phyloP scores from a whole-genome alignment of 257 asterid species.

The Fraxinus americana region DNA sequence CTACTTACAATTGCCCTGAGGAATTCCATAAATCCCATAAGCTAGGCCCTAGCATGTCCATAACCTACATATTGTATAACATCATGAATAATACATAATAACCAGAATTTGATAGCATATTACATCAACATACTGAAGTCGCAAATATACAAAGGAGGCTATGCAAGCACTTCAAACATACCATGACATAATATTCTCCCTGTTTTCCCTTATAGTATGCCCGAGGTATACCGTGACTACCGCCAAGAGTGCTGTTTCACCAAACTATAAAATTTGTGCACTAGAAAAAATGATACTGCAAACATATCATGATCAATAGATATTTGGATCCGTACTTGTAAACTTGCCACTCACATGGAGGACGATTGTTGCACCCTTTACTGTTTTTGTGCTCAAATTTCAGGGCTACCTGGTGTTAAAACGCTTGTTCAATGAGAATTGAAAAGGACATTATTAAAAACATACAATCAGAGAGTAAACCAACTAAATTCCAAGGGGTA shows the following conservation, averaged over 20 bases:
- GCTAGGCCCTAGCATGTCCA: conserved; percentile 61
- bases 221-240: conserved; percentile 51
- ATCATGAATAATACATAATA: neutral
- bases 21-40: conserved; percentile 61
- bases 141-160: neutral
- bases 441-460: too few relatives aligned
- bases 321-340: conserved; percentile 41
- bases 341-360: conserved; percentile 55
- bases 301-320: neutral
- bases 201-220: conserved; percentile 52
- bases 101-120: neutral
- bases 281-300: neutral
- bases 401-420: conserved; percentile 40
- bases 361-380: conserved; percentile 56
- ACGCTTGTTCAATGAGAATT: too few relatives aligned
- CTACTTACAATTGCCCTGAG: conserved; percentile 51
- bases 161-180: conserved; percentile 19
- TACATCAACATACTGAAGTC: neutral
- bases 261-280: neutral
- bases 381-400: conserved; percentile 54
- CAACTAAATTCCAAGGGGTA: neutral
- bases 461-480: too few relatives aligned
- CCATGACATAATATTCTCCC: conserved; percentile 53
- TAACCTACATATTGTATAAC: conserved; percentile 39
- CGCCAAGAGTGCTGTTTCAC: conserved; percentile 46